Evolutionary conservation across 225 moss, liverwort and hornwort genomes (phyloP), one percentile per base, ranked within the genome.

Genomic region (Sphagnum tenellum): DNA sequence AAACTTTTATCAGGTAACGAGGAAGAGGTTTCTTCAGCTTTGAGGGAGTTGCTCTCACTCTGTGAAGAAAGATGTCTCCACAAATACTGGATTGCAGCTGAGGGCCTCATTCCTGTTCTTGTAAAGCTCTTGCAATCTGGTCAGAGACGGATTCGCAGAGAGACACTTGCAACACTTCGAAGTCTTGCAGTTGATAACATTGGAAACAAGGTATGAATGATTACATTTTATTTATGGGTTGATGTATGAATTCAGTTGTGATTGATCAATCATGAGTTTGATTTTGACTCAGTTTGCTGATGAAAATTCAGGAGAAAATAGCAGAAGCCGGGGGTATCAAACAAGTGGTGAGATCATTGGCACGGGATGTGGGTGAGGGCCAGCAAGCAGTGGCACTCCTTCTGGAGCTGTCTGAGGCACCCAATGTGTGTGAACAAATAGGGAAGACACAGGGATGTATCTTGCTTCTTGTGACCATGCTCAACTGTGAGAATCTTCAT

Each of bases 381-480:
- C 77, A 85, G 59, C 89, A 92, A 72, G 92, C 92, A 50, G 95
- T 96, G 12, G 84, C 81, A 44, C 82, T 96, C 46, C 75, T 96
- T 48, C 78, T 92, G 61, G 95, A 92, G 85, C 89, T 92, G 4
- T 96, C 95, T 10, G 84, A 83, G 69, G 86, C 80, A 64, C 66
- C 69, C 57, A 78, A 78, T 12, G 81, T 96, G 44, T 88, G 82
- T 69, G 95, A 96, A 69, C 77, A 87, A 73, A 88, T 92, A 78
- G 95, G 95, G 65, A 96, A 83, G 81, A 86, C 89, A 66, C 95
- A 96, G 74, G 92, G 95, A 6, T 96, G 95, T 70, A 90, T 96
- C 67, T 71, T 96, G 48, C 76, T 96, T 10, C 76, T 96, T 67
- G 92, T 92, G 52, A 96, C 95, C 9, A 96, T 96, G 95, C 78